Evolutionary conservation across 805 yeast species (phyloP), one percentile per base, ranked within the genome.

Genomic region (Saccharomycopsis sp.): DNA sequence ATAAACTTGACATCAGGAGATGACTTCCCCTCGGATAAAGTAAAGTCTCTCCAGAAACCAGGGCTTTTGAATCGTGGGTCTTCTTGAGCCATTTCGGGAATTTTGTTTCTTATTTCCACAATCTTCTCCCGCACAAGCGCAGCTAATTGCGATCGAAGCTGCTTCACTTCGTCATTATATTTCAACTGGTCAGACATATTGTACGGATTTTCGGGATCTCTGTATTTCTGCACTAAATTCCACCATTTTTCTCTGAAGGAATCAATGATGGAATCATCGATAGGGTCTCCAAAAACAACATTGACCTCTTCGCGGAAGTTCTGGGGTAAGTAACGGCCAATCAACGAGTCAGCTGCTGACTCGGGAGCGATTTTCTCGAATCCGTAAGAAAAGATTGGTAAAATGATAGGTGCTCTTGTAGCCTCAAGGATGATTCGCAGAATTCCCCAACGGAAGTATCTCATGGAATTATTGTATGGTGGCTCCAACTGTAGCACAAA

Each of bases 401-500:
- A 82, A 15, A 92, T 81, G 1, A 91, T 82, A 0, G 99, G 98
- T 0, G 92, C 83, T 59, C 80, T 79, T 0, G 92, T 84, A 8
- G 95, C 76, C 69, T 92, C 99, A 57, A 94, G 71, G 3, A 94
- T 77, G 64, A 91, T 68, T 63, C 99, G 77, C 1, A 96, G 81
- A 1, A 91, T 84, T 0, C 99, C 99, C 98, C 98, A 92, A 67
- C 89, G 86, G 76, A 94, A 92, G 71, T 89, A 92, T 62, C 97
- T 76, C 94, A 94, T 89, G 2, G 97, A 90, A 63, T 89, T 87
- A 53, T 79, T 76, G 67, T 82, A 83, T 0, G 97, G 97, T 40
- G 85, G 84, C 60, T 84, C 79, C 53, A 89, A 69, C 69, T 94
- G 99, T 55, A 92, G 79, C 2, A 92, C 98, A 68, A 85, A 89